Percentiles rank a stretch among this genome's conserved stretches.
phyloP scores from a whole-genome alignment of 495 filamentous ascomycete species.

The Aspergillus biplanus region DNA sequence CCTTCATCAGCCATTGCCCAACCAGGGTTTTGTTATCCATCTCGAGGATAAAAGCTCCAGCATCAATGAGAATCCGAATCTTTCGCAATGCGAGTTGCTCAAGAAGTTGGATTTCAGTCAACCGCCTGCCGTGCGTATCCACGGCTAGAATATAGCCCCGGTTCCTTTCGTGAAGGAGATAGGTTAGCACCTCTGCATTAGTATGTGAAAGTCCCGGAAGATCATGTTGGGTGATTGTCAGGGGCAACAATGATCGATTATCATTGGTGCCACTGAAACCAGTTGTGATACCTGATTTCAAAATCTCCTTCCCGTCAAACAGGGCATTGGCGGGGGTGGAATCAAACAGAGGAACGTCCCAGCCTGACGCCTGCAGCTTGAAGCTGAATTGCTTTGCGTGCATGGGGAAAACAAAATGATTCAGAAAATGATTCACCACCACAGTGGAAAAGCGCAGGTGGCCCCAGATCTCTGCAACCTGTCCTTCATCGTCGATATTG shows the following conservation, averaged over 20 bases:
- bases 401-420: conserved; percentile 62
- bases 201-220: conserved; percentile 59
- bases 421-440: conserved; percentile 64
- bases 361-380: conserved; percentile 69
- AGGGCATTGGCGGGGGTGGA: not conserved
- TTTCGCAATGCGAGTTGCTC: conserved; percentile 56
- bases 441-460: conserved; percentile 51
- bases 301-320: not conserved
- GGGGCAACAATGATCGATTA: conserved; percentile 57
- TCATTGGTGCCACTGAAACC: conserved; percentile 78
- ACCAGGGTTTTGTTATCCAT: conserved; percentile 55
- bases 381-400: conserved; percentile 63
- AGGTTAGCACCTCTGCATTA: conserved; percentile 63
- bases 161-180: conserved; percentile 48
- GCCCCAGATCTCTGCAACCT: conserved; percentile 52
- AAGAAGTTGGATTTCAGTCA: conserved; percentile 36
- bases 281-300: conserved; percentile 44
- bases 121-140: not conserved
- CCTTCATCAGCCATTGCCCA: conserved; percentile 49
- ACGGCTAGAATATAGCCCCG: conserved; percentile 7
- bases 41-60: conserved; percentile 72
- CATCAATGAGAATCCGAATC: conserved; percentile 66
- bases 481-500: conserved; percentile 58
- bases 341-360: conserved; percentile 56
- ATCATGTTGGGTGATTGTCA: conserved; percentile 60